These are phyloP conservation scores for Pseudopithomyces chartarum DNA, from an alignment of 2,329 filamentous ascomycete genomes.

Conservation along the genomic window DNA sequence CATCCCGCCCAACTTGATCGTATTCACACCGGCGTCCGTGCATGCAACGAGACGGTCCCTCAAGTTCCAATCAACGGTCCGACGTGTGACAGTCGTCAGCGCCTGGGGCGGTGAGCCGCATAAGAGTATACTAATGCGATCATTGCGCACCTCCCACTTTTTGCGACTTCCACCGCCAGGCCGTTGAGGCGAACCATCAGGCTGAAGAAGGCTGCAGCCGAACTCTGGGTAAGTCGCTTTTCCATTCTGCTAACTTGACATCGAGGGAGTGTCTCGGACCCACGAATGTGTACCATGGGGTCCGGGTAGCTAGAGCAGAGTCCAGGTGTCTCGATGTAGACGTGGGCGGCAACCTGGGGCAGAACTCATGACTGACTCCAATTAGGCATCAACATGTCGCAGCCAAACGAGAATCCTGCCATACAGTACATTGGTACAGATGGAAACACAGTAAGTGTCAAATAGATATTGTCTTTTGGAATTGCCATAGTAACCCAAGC, in stretches of 20 bases:
- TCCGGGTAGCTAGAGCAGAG: too few relatives aligned
- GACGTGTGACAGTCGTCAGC: constrained; percentile 30
- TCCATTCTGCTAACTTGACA: neutral
- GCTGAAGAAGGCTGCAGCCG: constrained; percentile 39
- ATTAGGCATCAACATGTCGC: constrained; percentile 33
- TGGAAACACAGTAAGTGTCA: constrained; percentile 18
- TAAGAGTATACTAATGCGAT: constrained; percentile 42
- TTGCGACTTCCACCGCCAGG: constrained; percentile 19
- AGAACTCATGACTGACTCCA: constrained; percentile 26
- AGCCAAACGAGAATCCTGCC: constrained; percentile 19
- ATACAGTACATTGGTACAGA: constrained; percentile 21
- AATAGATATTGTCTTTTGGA: neutral
- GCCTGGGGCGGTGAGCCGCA: constrained; percentile 35
- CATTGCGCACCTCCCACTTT: constrained; percentile 28
- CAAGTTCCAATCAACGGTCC: constrained; percentile 14
- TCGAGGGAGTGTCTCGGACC: constrained; percentile 6
- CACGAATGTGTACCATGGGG: neutral
- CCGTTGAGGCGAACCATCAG: constrained; percentile 27
- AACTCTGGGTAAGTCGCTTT: constrained; percentile 21
- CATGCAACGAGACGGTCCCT: constrained; percentile 26
- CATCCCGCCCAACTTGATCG: constrained; percentile 17
- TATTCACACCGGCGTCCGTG: constrained; percentile 34
- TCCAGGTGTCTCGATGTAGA: neutral
- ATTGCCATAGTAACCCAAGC: constrained; percentile 10
- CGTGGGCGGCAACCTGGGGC: constrained; percentile 7